Conservation (phyloP, 140 eudicot species). For the Oenanthe javanica region DNA sequence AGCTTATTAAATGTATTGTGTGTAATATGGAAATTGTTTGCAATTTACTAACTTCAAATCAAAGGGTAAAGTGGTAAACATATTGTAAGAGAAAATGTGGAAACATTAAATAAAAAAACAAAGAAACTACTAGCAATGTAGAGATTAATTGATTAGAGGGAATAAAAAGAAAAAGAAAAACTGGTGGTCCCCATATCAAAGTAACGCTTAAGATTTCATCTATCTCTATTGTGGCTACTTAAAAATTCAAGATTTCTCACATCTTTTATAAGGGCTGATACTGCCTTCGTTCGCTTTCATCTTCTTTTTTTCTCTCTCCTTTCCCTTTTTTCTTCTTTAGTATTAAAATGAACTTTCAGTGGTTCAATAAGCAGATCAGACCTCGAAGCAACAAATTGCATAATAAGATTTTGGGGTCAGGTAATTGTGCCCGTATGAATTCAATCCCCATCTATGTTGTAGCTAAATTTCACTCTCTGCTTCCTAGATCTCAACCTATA, state of each 20-base stretch:
- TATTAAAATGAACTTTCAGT: background rate
- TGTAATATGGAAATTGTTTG: background rate
- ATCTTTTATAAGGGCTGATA: background rate
- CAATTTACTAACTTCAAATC: background rate
- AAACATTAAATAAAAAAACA: background rate
- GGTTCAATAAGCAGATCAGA: background rate
- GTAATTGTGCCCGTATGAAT: background rate
- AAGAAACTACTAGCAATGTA: background rate
- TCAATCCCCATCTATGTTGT: background rate
- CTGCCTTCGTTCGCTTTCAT: background rate
- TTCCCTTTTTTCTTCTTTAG: background rate
- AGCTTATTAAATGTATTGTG: background rate
- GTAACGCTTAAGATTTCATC: background rate
- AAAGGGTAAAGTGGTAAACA: background rate
- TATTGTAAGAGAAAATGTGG: background rate
- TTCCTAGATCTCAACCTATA: background rate
- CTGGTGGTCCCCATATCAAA: background rate
- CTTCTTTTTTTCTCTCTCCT: too few species aligned
- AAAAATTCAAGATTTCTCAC: background rate
- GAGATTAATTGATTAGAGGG: background rate
- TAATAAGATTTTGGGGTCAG: background rate
- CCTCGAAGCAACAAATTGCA: background rate
- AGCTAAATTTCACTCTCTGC: background rate
- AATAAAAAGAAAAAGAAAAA: too few species aligned
- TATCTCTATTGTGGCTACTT: background rate